A percentile compares a stretch with the other conserved stretches of the same genome.
phyloP scores from a whole-genome alignment of 345 rosid species.

The Aegle marmelos region DNA sequence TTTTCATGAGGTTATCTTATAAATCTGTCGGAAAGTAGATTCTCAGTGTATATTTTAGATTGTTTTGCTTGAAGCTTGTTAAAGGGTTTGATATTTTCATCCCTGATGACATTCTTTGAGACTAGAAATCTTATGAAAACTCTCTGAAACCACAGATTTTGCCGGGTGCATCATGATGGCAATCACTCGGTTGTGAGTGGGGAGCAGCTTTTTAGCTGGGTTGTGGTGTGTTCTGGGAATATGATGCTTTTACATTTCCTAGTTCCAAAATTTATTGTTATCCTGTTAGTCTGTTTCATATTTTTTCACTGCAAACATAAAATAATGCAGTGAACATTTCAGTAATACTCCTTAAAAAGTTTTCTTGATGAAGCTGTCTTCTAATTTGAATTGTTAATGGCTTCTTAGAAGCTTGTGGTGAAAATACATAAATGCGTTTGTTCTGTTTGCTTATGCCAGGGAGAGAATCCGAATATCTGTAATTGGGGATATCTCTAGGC shows the following conservation, averaged over 20 bases:
- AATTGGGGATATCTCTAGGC: slow-evolving; percentile 23
- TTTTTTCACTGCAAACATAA: not conserved
- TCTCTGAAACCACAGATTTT: not conserved
- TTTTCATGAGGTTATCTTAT: not conserved
- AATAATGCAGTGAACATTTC: not conserved
- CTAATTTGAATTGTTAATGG: not conserved
- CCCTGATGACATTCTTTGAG: not conserved
- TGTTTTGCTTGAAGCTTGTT: not conserved
- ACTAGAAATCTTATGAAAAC: not conserved
- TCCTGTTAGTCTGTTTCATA: not conserved
- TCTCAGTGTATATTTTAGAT: not conserved
- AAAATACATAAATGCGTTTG: not conserved
- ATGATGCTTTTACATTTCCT: not conserved
- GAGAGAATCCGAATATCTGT: slow-evolving; percentile 21
- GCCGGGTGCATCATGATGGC: not conserved
- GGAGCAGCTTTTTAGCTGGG: not conserved
- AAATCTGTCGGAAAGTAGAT: not conserved
- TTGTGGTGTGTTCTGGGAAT: not conserved
- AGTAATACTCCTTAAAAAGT: not conserved
- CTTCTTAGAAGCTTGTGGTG: not conserved
- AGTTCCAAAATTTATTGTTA: not conserved
- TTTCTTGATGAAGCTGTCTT: not conserved
- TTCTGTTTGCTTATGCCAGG: slow-evolving; percentile 3
- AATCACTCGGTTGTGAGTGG: no score
- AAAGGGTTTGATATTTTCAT: not conserved